Percentiles rank a stretch among this genome's conserved stretches.
Evolutionary conservation across 768 basidiomycete genomes (phyloP).

Genomic region (Cytidiella melzeri): DNA sequence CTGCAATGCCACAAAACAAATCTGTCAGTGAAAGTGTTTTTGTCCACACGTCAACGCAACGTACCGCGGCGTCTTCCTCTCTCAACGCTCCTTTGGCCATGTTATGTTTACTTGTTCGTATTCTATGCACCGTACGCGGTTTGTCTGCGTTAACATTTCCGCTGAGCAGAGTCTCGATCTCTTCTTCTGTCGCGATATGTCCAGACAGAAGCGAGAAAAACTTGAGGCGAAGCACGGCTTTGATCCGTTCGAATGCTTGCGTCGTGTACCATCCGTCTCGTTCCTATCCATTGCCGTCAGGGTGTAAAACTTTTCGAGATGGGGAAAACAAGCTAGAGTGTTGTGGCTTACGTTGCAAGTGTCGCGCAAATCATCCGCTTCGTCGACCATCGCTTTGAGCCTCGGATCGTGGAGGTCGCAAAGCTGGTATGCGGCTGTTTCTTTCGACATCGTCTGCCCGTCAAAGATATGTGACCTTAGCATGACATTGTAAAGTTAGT

Average conservation of each 20-base stretch:
- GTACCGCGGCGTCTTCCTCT: conserved; percentile 77
- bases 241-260: conserved; percentile 76
- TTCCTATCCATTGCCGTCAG: too few species aligned
- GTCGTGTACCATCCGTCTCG: conserved; percentile 87
- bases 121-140: conserved; percentile 30
- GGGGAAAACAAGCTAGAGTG: too few species aligned
- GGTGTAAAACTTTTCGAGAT: too few species aligned
- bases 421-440: conserved; percentile 91
- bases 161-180: conserved; percentile 60
- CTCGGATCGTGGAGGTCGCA: conserved; percentile 89
- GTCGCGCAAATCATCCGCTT: conserved; percentile 61
- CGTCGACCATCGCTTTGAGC: conserved; percentile 74
- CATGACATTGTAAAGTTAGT: background rate
- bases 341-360: conserved; percentile 74
- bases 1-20: conserved; percentile 27
- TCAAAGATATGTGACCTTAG: conserved; percentile 79
- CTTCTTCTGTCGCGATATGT: conserved; percentile 63
- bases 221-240: conserved; percentile 78
- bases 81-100: conserved; percentile 84
- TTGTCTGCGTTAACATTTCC: conserved; percentile 24
- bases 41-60: conserved; percentile 18
- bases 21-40: background rate
- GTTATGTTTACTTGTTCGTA: conserved; percentile 71
- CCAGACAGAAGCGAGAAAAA: conserved; percentile 75
- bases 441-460: conserved; percentile 69